A percentile compares a stretch with the other conserved stretches of the same genome.
These are phyloP conservation scores for Neurospora terricola DNA, from an alignment of 495 filamentous ascomycete species.

Conservation along the genomic window DNA sequence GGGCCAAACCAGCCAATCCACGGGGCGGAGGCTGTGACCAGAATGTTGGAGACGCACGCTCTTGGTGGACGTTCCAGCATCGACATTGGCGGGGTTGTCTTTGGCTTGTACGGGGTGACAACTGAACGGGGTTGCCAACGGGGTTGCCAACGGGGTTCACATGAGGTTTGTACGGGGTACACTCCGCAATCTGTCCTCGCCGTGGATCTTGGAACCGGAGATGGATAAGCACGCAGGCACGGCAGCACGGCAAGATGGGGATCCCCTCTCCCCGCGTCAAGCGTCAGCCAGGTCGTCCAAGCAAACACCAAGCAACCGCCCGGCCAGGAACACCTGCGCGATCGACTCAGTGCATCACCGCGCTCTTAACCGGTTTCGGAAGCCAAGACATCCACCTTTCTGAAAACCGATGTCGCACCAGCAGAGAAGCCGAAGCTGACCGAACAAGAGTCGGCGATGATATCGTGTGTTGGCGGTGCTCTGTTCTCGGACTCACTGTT, in stretches of 20 bases:
- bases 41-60: not conserved
- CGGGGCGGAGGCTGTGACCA: not conserved
- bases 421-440: not conserved
- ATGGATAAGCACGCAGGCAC: not conserved
- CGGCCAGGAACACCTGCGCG: not conserved
- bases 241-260: not conserved
- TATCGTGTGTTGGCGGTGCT: not conserved
- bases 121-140: not conserved
- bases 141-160: not conserved
- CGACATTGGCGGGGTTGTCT: not conserved
- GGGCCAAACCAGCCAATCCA: not conserved
- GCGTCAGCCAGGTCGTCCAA: not conserved
- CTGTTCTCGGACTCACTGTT: not conserved
- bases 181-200: not conserved
- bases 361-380: not conserved
- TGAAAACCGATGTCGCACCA: not conserved
- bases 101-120: not conserved
- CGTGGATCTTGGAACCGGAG: not conserved
- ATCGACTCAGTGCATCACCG: not conserved
- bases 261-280: not conserved
- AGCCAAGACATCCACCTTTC: not conserved
- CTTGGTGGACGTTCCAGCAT: not conserved
- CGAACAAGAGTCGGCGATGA: not conserved
- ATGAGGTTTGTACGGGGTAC: not conserved
- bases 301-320: not conserved